Conservation (phyloP, 495 filamentous ascomycete species). For the Penicillium desertorum region DNA sequence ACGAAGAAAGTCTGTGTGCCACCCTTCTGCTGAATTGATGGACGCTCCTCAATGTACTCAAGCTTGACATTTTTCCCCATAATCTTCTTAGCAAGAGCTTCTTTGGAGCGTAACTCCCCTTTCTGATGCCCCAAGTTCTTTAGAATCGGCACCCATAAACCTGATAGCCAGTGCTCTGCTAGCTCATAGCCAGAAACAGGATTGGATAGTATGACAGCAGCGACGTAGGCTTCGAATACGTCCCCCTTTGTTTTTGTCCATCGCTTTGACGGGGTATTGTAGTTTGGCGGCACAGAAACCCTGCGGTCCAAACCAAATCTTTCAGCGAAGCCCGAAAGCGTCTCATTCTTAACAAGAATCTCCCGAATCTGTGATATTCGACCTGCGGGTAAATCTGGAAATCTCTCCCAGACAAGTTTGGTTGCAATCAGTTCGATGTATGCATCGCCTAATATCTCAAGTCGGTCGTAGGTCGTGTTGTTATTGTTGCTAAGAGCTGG, state of each 20-base stretch:
- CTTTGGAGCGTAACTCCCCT: constrained; percentile 45
- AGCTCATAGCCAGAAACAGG: constrained; percentile 55
- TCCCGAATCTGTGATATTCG: constrained; percentile 66
- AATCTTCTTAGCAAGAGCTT: constrained; percentile 56
- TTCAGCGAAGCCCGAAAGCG: constrained; percentile 61
- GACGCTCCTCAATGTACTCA: constrained; percentile 59
- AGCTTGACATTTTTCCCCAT: constrained; percentile 61
- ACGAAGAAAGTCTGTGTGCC: constrained; percentile 63
- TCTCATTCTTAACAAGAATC: constrained; percentile 73
- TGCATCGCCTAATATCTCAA: constrained; percentile 76
- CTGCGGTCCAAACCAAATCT: constrained; percentile 66
- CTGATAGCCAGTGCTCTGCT: constrained; percentile 65
- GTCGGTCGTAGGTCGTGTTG: constrained; percentile 58
- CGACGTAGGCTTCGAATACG: constrained; percentile 86
- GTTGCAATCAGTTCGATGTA: constrained; percentile 71
- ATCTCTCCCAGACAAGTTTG: constrained; percentile 62
- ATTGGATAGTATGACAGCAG: constrained; percentile 68
- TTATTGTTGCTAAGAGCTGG: constrained; percentile 42
- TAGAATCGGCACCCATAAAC: constrained; percentile 61
- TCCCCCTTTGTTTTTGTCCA: constrained; percentile 73
- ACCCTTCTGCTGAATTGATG: constrained; percentile 53
- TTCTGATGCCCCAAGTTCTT: constrained; percentile 40
- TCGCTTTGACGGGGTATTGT: constrained; percentile 44
- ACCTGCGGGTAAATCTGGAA: constrained; percentile 57
- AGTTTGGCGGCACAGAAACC: constrained; percentile 51